phyloP scores from a whole-genome alignment of 768 basidiomycete species.

The Boletales sp. region DNA sequence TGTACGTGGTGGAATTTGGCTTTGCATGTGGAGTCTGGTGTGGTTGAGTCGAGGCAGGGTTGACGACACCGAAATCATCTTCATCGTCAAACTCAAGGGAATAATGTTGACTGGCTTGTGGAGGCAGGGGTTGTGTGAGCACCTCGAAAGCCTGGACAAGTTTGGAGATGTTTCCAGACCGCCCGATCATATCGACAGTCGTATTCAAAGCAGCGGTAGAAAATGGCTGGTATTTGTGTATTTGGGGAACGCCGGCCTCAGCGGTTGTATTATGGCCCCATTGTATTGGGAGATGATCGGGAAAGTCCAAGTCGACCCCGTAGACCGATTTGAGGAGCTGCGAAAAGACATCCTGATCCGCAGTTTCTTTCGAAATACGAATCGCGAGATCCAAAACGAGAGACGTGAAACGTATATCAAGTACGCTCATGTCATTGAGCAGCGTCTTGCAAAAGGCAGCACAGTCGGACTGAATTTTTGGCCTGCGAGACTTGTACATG shows the following conservation, averaged over 20 bases:
- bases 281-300: constrained; percentile 55
- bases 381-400: constrained; percentile 63
- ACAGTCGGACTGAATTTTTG: constrained; percentile 39
- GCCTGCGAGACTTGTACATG: constrained; percentile 36
- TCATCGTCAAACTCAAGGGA: constrained; percentile 65
- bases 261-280: constrained; percentile 5
- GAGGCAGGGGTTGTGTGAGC: constrained; percentile 67
- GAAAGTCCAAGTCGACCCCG: constrained; percentile 72
- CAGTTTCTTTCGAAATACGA: constrained; percentile 62
- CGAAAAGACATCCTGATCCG: constrained; percentile 55
- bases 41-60: constrained; percentile 34
- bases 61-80: constrained; percentile 46
- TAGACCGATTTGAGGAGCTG: constrained; percentile 64
- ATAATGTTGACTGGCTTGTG: constrained; percentile 40
- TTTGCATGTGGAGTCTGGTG: constrained; percentile 40
- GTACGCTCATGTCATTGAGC: constrained; percentile 54
- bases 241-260: constrained; percentile 10
- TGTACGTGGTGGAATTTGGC: constrained; percentile 69
- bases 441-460: constrained; percentile 47
- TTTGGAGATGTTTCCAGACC: constrained; percentile 54
- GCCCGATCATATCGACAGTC: constrained; percentile 67
- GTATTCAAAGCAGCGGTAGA: constrained; percentile 70
- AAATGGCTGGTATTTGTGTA: constrained; percentile 41
- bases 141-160: constrained; percentile 77
- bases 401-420: constrained; percentile 48